phyloP scores from a whole-genome alignment of 148 eudicot species.

The Oxyria digyna region DNA sequence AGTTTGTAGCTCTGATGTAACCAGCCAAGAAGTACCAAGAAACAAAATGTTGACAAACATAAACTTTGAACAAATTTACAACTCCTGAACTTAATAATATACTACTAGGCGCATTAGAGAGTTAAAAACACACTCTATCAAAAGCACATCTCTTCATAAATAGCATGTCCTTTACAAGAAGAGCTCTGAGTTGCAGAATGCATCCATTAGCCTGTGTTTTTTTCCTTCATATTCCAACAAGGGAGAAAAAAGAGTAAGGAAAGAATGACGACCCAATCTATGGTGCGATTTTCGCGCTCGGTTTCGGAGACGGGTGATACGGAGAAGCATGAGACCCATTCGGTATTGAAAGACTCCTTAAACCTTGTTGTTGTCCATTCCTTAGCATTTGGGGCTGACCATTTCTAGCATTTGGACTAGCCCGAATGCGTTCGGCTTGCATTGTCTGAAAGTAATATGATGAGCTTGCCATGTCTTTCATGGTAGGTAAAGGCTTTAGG shows the following conservation, averaged over 20 bases:
- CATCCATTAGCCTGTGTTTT: slow-evolving; percentile 8
- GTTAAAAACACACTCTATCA: neutral
- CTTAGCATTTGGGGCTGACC: slow-evolving; percentile 24
- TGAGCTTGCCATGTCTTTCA: slow-evolving; percentile 74
- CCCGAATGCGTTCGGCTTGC: slow-evolving; percentile 42
- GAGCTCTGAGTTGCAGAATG: slow-evolving; percentile 9
- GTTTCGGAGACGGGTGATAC: slow-evolving; percentile 50
- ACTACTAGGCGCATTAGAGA: neutral
- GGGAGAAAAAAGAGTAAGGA: neutral
- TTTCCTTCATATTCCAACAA: slow-evolving; percentile 9
- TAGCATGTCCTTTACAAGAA: slow-evolving; percentile 9
- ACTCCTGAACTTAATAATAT: neutral
- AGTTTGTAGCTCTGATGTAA: neutral
- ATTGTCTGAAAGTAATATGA: slow-evolving; percentile 55
- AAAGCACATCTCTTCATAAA: neutral
- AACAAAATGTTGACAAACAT: neutral
- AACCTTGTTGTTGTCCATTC: slow-evolving; percentile 43
- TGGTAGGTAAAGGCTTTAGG: slow-evolving; percentile 49
- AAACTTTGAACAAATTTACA: neutral
- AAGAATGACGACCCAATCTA: slow-evolving; percentile 1
- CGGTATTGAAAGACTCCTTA: slow-evolving; percentile 62
- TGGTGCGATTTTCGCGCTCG: slow-evolving; percentile 23
- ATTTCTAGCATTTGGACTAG: slow-evolving; percentile 39
- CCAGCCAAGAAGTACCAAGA: neutral
- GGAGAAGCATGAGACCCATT: slow-evolving; percentile 62